Evolutionary conservation across 768 basidiomycete genomes (phyloP).

Genomic region (Floccularia luteovirens): DNA sequence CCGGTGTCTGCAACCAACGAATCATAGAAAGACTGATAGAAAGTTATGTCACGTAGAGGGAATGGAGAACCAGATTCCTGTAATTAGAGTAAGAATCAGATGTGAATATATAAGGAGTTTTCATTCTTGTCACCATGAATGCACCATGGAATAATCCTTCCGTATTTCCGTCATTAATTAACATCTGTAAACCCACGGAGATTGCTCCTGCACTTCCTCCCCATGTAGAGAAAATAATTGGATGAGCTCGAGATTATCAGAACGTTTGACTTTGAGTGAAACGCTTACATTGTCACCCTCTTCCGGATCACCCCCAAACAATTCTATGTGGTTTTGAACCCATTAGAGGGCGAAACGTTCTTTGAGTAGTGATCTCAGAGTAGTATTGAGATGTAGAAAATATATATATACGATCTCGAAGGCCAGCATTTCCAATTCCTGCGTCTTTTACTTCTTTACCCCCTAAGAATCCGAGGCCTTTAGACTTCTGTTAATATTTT

Average conservation of each 20-base stretch:
- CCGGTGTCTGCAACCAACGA: conserved; percentile 13
- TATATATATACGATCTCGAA: conserved; percentile 20
- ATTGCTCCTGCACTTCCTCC: conserved; percentile 52
- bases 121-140: no score
- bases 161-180: conserved; percentile 27
- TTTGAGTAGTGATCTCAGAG: conserved; percentile 1
- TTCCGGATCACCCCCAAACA: conserved; percentile 48
- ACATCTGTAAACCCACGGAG: conserved; percentile 32
- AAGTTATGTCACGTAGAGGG: background rate
- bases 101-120: no score
- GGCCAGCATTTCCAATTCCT: conserved; percentile 18
- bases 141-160: conserved; percentile 33
- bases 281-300: conserved; percentile 32
- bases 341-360: conserved; percentile 40
- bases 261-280: background rate
- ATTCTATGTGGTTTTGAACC: conserved; percentile 45
- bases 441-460: conserved; percentile 19
- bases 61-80: background rate
- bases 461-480: conserved; percentile 23
- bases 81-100: no score
- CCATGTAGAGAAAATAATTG: conserved; percentile 20
- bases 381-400: background rate
- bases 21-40: conserved; percentile 12
- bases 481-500: conserved; percentile 25
- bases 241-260: no score